These are phyloP conservation scores for Penicillium dipodomyicola DNA, from an alignment of 495 filamentous ascomycete species.

Conservation along the genomic window DNA sequence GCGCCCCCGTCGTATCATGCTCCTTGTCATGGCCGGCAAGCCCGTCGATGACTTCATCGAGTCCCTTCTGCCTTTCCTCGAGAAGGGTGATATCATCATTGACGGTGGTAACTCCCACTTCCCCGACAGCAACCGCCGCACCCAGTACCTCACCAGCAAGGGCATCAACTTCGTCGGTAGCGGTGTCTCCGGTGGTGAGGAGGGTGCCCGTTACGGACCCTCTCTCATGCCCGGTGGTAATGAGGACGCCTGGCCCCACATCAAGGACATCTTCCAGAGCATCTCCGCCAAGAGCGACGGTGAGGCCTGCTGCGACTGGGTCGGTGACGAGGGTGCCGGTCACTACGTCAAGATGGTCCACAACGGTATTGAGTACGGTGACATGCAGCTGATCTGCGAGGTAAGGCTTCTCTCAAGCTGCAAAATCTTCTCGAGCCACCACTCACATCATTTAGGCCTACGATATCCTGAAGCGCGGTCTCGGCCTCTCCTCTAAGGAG, in stretches of 20 bases:
- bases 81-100: conserved; percentile 96
- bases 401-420: conserved; percentile 43
- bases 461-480: conserved; percentile 97
- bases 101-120: conserved; percentile 99
- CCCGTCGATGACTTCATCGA: conserved; percentile 98
- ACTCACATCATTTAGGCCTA: conserved; percentile 65
- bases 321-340: conserved; percentile 96
- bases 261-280: conserved; percentile 98
- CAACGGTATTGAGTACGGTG: conserved; percentile 99
- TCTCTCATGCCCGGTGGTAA: conserved; percentile 98
- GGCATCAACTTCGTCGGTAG: conserved; percentile 93
- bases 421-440: not conserved
- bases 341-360: conserved; percentile 99
- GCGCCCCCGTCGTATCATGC: conserved; percentile 92
- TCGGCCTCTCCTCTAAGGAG: conserved; percentile 80
- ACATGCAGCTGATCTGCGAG: conserved; percentile 99
- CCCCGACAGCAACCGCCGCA: conserved; percentile 97
- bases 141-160: conserved; percentile 78
- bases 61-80: conserved; percentile 82
- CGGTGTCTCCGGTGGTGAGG: conserved; percentile 98
- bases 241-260: conserved; percentile 95
- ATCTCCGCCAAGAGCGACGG: conserved; percentile 95
- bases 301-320: conserved; percentile 98
- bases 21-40: conserved; percentile 96
- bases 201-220: conserved; percentile 95